Evolutionary conservation across 1,284 basidiomycete species (phyloP).

Genomic region (Golubevia pallescens): DNA sequence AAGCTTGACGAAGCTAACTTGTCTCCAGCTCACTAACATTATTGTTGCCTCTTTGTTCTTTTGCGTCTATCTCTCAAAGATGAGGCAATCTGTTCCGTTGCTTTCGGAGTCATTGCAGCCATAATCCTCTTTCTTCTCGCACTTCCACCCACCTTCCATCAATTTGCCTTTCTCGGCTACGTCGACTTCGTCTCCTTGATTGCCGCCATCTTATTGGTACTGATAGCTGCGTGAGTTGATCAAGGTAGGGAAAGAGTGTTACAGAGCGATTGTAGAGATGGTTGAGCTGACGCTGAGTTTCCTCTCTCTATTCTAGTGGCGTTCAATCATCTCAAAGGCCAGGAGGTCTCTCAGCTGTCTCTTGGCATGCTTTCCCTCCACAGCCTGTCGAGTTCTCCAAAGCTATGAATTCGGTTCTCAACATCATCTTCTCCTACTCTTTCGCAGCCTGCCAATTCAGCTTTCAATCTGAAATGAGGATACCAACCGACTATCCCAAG

Average conservation of each 20-base stretch:
- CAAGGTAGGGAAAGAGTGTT: too few relatives aligned
- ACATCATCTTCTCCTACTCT: slow-evolving; percentile 50
- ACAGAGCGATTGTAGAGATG: too few relatives aligned
- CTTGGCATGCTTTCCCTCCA: slow-evolving; percentile 41
- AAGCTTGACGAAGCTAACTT: too few relatives aligned
- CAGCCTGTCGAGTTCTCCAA: slow-evolving; percentile 1
- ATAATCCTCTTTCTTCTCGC: slow-evolving; percentile 22
- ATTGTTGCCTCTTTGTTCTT: too few relatives aligned
- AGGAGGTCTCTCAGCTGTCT: slow-evolving; percentile 16
- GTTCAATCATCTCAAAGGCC: slow-evolving; percentile 18
- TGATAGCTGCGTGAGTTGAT: slow-evolving; percentile 24
- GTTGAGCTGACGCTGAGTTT: too few relatives aligned
- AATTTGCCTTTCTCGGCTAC: slow-evolving; percentile 35
- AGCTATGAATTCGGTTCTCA: slow-evolving; percentile 19
- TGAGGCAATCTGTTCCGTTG: slow-evolving; percentile 38
- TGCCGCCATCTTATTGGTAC: slow-evolving; percentile 38
- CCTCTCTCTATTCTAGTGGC: too few relatives aligned
- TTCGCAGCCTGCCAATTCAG: slow-evolving; percentile 47
- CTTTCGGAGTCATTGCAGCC: slow-evolving; percentile 42
- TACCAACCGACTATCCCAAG: slow-evolving; percentile 48
- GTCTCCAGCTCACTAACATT: too few relatives aligned
- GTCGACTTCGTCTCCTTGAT: slow-evolving; percentile 49
- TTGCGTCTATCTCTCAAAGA: neutral
- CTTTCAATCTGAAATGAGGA: slow-evolving; percentile 51
- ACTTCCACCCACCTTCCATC: too few relatives aligned